phyloP scores from a whole-genome alignment of 2,329 filamentous ascomycete species.

The Aureobasidium musti region DNA sequence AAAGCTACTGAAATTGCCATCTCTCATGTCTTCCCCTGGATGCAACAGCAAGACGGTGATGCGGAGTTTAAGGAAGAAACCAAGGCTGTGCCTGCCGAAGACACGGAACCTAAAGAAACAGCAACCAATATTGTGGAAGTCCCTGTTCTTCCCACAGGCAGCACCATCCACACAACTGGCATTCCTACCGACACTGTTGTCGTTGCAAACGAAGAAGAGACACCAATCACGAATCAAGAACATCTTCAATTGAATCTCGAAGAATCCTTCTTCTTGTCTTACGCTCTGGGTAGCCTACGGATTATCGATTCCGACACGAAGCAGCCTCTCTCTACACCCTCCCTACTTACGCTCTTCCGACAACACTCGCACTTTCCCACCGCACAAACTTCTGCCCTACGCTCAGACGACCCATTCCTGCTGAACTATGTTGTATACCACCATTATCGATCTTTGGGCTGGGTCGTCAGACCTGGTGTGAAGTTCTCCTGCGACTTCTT shows the following conservation, averaged over 20 bases:
- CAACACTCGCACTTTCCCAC: constrained; percentile 35
- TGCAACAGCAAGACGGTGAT: constrained; percentile 15
- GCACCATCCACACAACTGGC: neutral
- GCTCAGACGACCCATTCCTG: constrained; percentile 80
- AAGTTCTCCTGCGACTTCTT: constrained; percentile 96
- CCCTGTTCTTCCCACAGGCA: neutral
- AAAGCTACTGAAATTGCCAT: neutral
- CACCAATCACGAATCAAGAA: constrained; percentile 60
- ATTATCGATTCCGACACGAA: constrained; percentile 46
- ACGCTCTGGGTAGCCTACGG: constrained; percentile 72
- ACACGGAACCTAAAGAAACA: neutral
- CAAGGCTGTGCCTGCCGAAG: neutral
- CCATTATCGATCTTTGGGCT: constrained; percentile 92
- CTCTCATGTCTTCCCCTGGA: constrained; percentile 30
- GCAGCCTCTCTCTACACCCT: constrained; percentile 47
- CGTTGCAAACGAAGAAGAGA: constrained; percentile 4
- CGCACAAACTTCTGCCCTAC: constrained; percentile 48
- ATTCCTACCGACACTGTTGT: neutral
- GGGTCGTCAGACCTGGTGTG: constrained; percentile 88
- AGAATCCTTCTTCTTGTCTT: constrained; percentile 88
- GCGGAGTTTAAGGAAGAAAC: neutral
- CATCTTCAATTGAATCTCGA: constrained; percentile 90
- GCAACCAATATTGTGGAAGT: constrained; percentile 2
- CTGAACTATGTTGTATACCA: constrained; percentile 89
- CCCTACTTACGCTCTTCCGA: constrained; percentile 60